phyloP scores from a whole-genome alignment of 2,329 filamentous ascomycete genomes.

The Pezicula radicicola region DNA sequence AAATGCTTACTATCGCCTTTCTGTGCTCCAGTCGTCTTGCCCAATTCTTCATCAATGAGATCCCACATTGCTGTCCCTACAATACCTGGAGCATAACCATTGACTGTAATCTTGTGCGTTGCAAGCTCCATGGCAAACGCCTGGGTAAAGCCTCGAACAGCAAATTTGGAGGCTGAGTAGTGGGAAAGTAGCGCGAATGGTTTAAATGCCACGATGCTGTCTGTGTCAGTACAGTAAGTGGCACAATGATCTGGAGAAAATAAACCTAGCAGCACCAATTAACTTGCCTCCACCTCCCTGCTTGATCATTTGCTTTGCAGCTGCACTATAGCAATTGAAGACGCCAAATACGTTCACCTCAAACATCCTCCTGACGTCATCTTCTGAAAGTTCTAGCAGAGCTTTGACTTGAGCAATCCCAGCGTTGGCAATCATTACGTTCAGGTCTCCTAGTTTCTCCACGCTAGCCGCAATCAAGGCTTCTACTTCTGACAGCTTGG shows the following conservation, averaged over 20 bases:
- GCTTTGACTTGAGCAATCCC: constrained; percentile 26
- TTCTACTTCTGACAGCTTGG: constrained; percentile 24
- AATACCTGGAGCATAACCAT: constrained; percentile 64
- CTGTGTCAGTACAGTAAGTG: not conserved
- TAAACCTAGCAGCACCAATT: constrained; percentile 24
- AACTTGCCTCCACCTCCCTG: constrained; percentile 45
- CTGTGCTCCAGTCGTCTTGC: constrained; percentile 44
- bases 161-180: constrained; percentile 65
- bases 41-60: constrained; percentile 58
- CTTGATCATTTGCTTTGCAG: constrained; percentile 62
- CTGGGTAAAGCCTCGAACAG: constrained; percentile 64
- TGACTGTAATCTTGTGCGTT: constrained; percentile 62
- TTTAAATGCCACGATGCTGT: constrained; percentile 55
- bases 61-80: constrained; percentile 70
- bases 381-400: constrained; percentile 21
- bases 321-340: constrained; percentile 61
- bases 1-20: constrained; percentile 39
- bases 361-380: constrained; percentile 47
- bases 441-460: constrained; percentile 20
- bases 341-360: constrained; percentile 63
- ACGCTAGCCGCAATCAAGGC: constrained; percentile 21
- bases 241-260: constrained; percentile 36
- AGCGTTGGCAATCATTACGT: constrained; percentile 29
- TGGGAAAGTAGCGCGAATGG: constrained; percentile 56
- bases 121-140: constrained; percentile 66